A percentile compares a stretch with the other conserved stretches of the same genome.
Evolutionary conservation across 352 stramenopile genomes (phyloP).

Genomic region (Chrysophaeum taylorii): DNA sequence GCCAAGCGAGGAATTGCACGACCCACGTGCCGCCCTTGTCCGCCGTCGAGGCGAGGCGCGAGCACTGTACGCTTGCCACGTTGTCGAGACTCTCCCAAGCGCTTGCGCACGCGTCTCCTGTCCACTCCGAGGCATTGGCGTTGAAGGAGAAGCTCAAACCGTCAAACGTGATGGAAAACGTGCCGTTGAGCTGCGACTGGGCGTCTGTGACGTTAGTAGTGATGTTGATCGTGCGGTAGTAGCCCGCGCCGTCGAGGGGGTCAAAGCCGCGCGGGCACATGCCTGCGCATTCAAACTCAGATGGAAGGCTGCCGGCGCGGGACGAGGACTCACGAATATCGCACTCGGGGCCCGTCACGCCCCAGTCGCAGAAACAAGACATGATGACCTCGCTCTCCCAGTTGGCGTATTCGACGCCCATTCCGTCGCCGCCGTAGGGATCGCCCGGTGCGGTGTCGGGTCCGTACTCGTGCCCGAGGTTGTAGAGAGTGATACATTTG

Average conservation of each 20-base stretch:
- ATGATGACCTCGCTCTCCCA: not conserved
- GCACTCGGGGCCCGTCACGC: not conserved
- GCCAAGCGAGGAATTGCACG: not conserved
- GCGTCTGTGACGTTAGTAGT: not conserved
- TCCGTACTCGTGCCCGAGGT: too few relatives aligned
- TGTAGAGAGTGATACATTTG: too few relatives aligned
- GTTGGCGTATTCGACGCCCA: too few relatives aligned
- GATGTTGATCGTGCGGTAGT: slow-evolving; percentile 1
- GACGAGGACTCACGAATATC: too few relatives aligned
- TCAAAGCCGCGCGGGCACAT: slow-evolving; percentile 7
- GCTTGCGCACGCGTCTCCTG: not conserved
- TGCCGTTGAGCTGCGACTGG: not conserved
- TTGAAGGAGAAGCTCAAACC: not conserved
- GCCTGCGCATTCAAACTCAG: too few relatives aligned
- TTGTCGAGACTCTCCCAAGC: not conserved
- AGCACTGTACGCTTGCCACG: not conserved
- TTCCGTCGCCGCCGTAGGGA: too few relatives aligned
- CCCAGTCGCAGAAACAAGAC: not conserved
- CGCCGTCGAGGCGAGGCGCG: not conserved
- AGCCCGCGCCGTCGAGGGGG: too few relatives aligned
- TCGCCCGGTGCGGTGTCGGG: too few relatives aligned
- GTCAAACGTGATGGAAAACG: not conserved
- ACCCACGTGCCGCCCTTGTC: not conserved
- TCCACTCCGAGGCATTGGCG: not conserved
- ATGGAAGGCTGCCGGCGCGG: too few relatives aligned